Evolutionary conservation across 1,284 basidiomycete species (phyloP).

Genomic region (Sporisorium graminicola): DNA sequence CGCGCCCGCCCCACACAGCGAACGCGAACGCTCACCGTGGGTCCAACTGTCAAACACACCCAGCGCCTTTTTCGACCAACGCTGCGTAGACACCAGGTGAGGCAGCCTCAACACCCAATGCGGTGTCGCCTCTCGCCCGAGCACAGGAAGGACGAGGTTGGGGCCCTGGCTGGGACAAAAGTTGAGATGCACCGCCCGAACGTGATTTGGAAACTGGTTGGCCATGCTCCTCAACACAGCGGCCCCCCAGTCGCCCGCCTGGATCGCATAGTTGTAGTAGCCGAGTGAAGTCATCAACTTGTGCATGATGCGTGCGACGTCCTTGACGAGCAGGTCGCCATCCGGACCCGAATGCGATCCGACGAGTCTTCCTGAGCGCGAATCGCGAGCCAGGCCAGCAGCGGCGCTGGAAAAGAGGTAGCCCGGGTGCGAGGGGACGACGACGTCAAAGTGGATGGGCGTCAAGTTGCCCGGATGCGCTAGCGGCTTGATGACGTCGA

Average conservation of each 20-base stretch:
- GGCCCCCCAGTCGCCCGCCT: conserved; percentile 60
- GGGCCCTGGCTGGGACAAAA: conserved; percentile 52
- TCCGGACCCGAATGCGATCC: conserved; percentile 46
- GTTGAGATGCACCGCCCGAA: conserved; percentile 56
- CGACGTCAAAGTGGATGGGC: conserved; percentile 61
- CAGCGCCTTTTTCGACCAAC: conserved; percentile 24
- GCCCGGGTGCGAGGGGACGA: conserved; percentile 67
- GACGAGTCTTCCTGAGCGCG: conserved; percentile 22
- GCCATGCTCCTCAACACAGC: conserved; percentile 45
- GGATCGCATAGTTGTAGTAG: conserved; percentile 54
- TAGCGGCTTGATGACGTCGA: conserved; percentile 63
- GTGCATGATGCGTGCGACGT: conserved; percentile 57
- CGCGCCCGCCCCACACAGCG: conserved; percentile 16
- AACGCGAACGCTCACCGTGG: conserved; percentile 10
- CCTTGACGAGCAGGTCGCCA: conserved; percentile 52
- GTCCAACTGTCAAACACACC: conserved; percentile 30
- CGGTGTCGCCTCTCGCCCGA: conserved; percentile 27
- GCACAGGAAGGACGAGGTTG: conserved; percentile 34
- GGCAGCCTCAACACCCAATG: conserved; percentile 34
- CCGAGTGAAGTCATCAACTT: conserved; percentile 58
- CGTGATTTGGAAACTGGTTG: conserved; percentile 30
- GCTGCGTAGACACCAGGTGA: conserved; percentile 21
- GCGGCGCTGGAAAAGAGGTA: conserved; percentile 57
- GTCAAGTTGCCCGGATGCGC: conserved; percentile 54
- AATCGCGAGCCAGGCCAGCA: conserved; percentile 23